Base-by-base conservation (phyloP, 2,329 filamentous ascomycete genomes). In the Exophiala calicioides region DNA sequence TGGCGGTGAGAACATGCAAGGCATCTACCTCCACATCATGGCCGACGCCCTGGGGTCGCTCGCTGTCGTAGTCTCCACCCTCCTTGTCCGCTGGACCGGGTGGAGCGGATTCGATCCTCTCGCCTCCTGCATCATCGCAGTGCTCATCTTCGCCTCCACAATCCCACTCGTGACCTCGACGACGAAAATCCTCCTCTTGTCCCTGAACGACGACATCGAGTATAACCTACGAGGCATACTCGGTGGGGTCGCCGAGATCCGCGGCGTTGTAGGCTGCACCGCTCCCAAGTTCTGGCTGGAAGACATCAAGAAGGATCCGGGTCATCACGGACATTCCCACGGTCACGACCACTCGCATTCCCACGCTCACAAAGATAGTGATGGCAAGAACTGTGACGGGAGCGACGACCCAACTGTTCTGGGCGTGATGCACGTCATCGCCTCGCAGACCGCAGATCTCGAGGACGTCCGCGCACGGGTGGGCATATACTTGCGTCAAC, bases 1-100 rank as follows among this genome's bases (percentile, higher is more conserved):
- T 61, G 86, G 89, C 52, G 95, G 95, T 65, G 93, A 98, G 61
- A 98, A 98, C 64, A 96, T 98, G 90, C 81, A 93, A 59, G 93
- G 93, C 9, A 97, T 98, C 57, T 98, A 95, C 68, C 75, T 98
- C 15, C 93, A 98, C 62, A 88, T 98, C 39, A 77, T 97, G 20
- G 93, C 93, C 4, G 93, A 98, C 65, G 95, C 93, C 0, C 82
- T 97, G 21, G 93, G 93, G 19, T 96, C 90, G 44, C 86, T 90
- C 1, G 93, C 93, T 1, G 93, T 98, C 36, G 95, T 98, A 52
- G 81, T 90, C 24, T 96, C 90, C 5, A 98, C 93, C 0, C 73
- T 88, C 1, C 75, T 97, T 16, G 95, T 94, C 0, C 85, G 94
- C 62, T 84, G 88, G 60, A 86, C 88, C 62, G 86, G 87, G 12